A percentile compares a stretch with the other conserved stretches of the same genome.
phyloP scores from a whole-genome alignment of 2,329 filamentous ascomycete species.

The Claviceps sp. region DNA sequence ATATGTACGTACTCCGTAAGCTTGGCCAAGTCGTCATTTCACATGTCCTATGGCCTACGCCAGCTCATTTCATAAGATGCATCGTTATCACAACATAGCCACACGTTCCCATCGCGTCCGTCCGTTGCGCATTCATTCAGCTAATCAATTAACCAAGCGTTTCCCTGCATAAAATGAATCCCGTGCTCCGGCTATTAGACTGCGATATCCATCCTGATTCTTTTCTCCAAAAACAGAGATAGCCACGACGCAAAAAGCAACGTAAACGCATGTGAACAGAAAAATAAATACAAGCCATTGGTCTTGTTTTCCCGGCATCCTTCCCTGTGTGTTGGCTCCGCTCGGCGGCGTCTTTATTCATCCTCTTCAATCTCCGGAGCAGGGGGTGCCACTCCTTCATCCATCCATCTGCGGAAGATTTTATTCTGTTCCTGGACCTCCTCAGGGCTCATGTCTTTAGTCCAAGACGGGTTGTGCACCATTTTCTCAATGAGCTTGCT shows the following conservation, averaged over 20 bases:
- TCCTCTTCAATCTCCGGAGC: constrained; percentile 3
- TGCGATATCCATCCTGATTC: neutral
- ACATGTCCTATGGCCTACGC: no score
- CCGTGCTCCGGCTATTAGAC: constrained; percentile 3
- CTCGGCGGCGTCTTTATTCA: neutral
- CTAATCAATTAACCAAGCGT: neutral
- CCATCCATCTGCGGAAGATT: constrained; percentile 41
- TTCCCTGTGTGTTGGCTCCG: no score
- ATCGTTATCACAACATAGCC: no score
- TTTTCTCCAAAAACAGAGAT: neutral
- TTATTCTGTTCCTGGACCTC: constrained; percentile 63
- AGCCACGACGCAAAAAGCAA: neutral
- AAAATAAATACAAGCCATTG: neutral
- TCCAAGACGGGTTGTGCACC: constrained; percentile 67
- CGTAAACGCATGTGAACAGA: neutral
- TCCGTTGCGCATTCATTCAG: neutral
- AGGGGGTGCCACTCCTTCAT: constrained; percentile 29
- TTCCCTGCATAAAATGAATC: constrained; percentile 3
- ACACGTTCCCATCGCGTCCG: no score
- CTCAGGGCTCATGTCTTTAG: constrained; percentile 67
- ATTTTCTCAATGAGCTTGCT: constrained; percentile 64
- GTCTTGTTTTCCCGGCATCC: neutral
- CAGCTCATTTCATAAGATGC: no score
- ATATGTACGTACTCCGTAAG: no score
- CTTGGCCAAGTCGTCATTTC: no score